Evolutionary conservation across 441 rosid genomes (phyloP).

Genomic region (Populus tomentosa): DNA sequence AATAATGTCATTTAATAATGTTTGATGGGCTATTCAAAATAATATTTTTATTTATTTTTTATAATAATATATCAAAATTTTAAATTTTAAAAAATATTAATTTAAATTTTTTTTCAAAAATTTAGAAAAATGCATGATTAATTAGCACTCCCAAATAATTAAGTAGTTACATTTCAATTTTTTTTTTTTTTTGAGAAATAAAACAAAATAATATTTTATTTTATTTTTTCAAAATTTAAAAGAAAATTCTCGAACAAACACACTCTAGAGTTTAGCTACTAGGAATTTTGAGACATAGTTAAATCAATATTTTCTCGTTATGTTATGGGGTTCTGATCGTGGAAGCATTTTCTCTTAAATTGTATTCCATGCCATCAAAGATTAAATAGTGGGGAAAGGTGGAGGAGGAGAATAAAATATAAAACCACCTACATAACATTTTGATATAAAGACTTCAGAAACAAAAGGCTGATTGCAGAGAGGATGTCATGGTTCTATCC

Average conservation of each 20-base stretch:
- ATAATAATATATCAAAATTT: too few species aligned
- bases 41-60: too few species aligned
- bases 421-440: not conserved
- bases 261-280: not conserved
- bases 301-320: not conserved
- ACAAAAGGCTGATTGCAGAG: not conserved
- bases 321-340: not conserved
- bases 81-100: too few species aligned
- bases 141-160: too few species aligned
- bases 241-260: too few species aligned
- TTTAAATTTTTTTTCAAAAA: too few species aligned
- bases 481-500: not conserved
- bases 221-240: too few species aligned
- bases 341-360: not conserved
- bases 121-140: too few species aligned
- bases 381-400: not conserved
- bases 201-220: too few species aligned
- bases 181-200: too few species aligned
- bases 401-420: not conserved
- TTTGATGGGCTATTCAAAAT: not conserved
- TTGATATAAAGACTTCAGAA: not conserved
- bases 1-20: not conserved
- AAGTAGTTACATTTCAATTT: too few species aligned
- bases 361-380: too few species aligned
- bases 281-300: not conserved